Base-by-base conservation (phyloP, 345 rosid genomes). In the Brassica rapa region DNA sequence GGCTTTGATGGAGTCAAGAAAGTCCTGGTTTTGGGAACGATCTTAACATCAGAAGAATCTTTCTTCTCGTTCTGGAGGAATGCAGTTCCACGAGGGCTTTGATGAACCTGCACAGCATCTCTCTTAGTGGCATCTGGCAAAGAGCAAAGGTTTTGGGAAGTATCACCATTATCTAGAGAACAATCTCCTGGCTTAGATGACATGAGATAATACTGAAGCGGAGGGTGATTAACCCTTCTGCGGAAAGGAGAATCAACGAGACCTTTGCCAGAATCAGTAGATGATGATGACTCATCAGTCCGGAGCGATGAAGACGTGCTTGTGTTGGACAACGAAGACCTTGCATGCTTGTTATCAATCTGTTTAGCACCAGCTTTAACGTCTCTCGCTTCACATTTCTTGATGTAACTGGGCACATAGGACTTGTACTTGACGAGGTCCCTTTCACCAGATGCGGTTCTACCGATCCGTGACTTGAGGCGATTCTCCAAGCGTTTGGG, bases 381-480 rank as follows among this genome's bases (percentile, higher is more conserved):
- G 72, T 75, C 84, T 59, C 83, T 89, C 68, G 85, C 91, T 66
- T 81, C 80, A 43, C 55, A 83, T 81, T 79, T 84, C 89, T 88
- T 88, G 43, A 88, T 74, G 86, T 87, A 94, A 80, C 86, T 87
- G 41, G 98, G 97, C 78, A 94, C 82, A 41, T 86, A 85, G 0
- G 97, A 91, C 93, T 91, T 92, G 82, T 88, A 87, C 77, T 88
- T 94, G 33, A 92, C 90, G 66, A 65, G 53, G 1, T 76, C 80
- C 61, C 83, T 66, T 24, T 81, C 83, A 24, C 83, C 80, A 0
- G 83, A 81, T 0, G 83, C 64, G 0, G 83, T 80, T 74, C 77
- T 81, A 65, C 77, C 70, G 32, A 73, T 67, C 39, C 64, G 51
- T 3, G 73, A 80, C 70, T 79, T 86, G 19, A 71, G 70, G 24